Percentiles rank a stretch among this genome's conserved stretches.
Evolutionary conservation across 306 rosid species (phyloP).

Genomic region (Abrus precatorius): DNA sequence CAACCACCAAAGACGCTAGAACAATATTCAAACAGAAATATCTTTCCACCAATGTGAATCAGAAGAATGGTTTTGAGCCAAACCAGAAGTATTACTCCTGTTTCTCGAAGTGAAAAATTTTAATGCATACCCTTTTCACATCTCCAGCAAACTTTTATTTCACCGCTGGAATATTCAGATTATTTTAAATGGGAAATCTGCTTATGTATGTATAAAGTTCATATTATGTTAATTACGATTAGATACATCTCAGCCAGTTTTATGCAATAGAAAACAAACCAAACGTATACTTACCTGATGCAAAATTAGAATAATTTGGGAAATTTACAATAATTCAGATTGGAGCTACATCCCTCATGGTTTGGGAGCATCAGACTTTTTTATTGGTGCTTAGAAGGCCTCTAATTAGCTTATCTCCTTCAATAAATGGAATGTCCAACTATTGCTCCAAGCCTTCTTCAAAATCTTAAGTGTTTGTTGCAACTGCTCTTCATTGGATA

Average conservation of each 20-base stretch:
- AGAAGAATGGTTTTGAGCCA: too few relatives aligned
- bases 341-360: neutral
- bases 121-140: too few relatives aligned
- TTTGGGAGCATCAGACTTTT: neutral
- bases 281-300: neutral
- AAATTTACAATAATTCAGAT: neutral
- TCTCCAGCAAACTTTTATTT: too few relatives aligned
- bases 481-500: neutral
- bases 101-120: too few relatives aligned
- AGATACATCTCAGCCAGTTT: neutral
- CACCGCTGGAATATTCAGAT: neutral
- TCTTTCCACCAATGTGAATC: too few relatives aligned
- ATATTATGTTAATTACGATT: neutral
- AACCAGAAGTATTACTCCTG: too few relatives aligned
- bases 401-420: slow-evolving; percentile 5
- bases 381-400: neutral
- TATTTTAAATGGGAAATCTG: neutral
- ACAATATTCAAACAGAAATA: too few relatives aligned
- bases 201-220: neutral
- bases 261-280: neutral
- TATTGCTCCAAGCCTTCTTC: neutral
- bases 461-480: neutral
- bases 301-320: neutral
- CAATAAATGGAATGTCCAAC: neutral
- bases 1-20: too few relatives aligned